Evolutionary conservation across 306 rosid species (phyloP).

Genomic region (Sphenostylis stenocarpa): DNA sequence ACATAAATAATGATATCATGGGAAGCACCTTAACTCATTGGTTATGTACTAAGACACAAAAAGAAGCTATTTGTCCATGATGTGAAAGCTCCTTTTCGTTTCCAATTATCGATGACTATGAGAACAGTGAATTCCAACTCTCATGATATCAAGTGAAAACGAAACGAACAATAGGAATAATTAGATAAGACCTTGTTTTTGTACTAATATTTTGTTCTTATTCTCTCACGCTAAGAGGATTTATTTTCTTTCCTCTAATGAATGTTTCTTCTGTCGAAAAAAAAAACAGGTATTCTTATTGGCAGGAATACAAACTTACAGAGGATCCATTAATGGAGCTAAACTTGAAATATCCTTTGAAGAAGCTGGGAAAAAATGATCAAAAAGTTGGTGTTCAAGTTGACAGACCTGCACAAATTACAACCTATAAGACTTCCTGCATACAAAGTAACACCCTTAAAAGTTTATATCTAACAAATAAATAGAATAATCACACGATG

Average conservation of each 20-base stretch:
- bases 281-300: slow-evolving; percentile 5
- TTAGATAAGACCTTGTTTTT: slow-evolving; percentile 17
- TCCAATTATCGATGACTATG: background rate
- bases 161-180: slow-evolving; percentile 9
- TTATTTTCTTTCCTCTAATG: slow-evolving; percentile 1
- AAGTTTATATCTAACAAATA: slow-evolving; percentile 19
- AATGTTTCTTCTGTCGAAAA: slow-evolving; percentile 21
- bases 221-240: background rate
- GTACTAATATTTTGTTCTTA: background rate
- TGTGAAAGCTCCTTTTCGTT: slow-evolving; percentile 9
- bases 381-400: slow-evolving; percentile 93
- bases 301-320: slow-evolving; percentile 63
- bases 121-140: slow-evolving; percentile 3
- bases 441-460: slow-evolving; percentile 21
- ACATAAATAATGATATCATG: background rate
- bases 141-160: background rate
- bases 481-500: slow-evolving; percentile 3
- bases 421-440: slow-evolving; percentile 28
- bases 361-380: slow-evolving; percentile 95
- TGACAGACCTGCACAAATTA: slow-evolving; percentile 85
- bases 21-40: background rate
- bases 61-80: background rate
- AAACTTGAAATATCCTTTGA: slow-evolving; percentile 86
- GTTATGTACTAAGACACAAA: background rate
- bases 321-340: slow-evolving; percentile 92